Evolutionary conservation across 352 stramenopile species (phyloP).

Genomic region (Pythium rhizo-oryzae): DNA sequence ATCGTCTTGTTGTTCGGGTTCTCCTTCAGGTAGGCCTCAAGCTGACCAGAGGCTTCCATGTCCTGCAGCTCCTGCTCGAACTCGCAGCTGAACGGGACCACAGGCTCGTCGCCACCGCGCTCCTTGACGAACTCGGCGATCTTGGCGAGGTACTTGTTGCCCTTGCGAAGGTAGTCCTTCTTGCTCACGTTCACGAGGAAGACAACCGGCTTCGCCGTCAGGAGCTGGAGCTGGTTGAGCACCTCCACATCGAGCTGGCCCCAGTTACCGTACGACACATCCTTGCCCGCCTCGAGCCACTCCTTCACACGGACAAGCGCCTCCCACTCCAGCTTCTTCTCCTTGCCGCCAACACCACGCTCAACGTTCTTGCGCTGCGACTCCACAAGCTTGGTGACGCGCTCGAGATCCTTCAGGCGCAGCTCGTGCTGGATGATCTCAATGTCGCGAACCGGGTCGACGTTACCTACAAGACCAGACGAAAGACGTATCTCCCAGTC

Average conservation of each 20-base stretch:
- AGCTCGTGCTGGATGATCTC: conserved; percentile 99
- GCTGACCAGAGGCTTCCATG: conserved; percentile 59
- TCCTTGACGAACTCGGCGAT: conserved; percentile 97
- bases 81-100: conserved; percentile 97
- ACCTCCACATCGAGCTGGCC: conserved; percentile 87
- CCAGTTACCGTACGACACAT: conserved; percentile 92
- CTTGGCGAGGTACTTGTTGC: conserved; percentile 97
- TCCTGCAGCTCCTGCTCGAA: conserved; percentile 97
- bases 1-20: conserved; percentile 91
- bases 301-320: conserved; percentile 81
- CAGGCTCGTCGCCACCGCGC: conserved; percentile 94
- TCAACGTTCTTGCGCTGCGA: conserved; percentile 90
- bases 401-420: conserved; percentile 96
- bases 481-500: background rate
- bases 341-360: conserved; percentile 89
- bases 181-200: conserved; percentile 99
- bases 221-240: conserved; percentile 91
- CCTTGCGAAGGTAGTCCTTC: conserved; percentile 98
- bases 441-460: conserved; percentile 99
- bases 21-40: conserved; percentile 75
- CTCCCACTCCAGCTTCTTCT: conserved; percentile 96
- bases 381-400: conserved; percentile 79
- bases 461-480: conserved; percentile 73
- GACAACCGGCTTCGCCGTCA: conserved; percentile 96
- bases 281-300: conserved; percentile 86